Percentiles rank a stretch among this genome's conserved stretches.
Evolutionary conservation across 2,329 filamentous ascomycete species (phyloP).

Genomic region (Fusarium hostae): DNA sequence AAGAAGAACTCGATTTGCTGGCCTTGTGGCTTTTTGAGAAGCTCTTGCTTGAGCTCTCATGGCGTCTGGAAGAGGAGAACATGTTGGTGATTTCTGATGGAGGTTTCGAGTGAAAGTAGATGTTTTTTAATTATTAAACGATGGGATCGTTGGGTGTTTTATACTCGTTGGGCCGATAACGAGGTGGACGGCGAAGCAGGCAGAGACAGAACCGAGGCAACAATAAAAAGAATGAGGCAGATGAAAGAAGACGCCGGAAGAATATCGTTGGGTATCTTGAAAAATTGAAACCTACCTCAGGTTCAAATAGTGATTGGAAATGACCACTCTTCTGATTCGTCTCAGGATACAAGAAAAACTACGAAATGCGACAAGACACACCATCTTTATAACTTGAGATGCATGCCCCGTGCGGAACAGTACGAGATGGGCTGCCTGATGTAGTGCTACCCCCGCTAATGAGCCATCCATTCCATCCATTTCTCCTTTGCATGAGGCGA

Average conservation of each 20-base stretch:
- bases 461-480: slow-evolving; percentile 8
- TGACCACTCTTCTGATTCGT: slow-evolving; percentile 35
- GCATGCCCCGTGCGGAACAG: slow-evolving; percentile 38
- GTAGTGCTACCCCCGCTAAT: slow-evolving; percentile 34
- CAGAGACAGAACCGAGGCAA: slow-evolving; percentile 25
- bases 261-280: slow-evolving; percentile 17
- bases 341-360: slow-evolving; percentile 8
- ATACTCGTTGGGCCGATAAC: slow-evolving; percentile 21
- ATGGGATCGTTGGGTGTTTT: slow-evolving; percentile 15
- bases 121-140: slow-evolving; percentile 21
- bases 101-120: background rate
- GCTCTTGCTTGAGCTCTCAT: slow-evolving; percentile 60
- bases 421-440: slow-evolving; percentile 36
- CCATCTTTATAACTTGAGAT: slow-evolving; percentile 44
- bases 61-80: slow-evolving; percentile 60
- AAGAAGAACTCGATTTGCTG: slow-evolving; percentile 64
- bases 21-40: slow-evolving; percentile 64
- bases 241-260: slow-evolving; percentile 23
- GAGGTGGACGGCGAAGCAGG: slow-evolving; percentile 10
- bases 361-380: slow-evolving; percentile 13
- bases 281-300: slow-evolving; percentile 48
- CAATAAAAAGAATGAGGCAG: slow-evolving; percentile 27
- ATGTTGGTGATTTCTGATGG: slow-evolving; percentile 46
- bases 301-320: slow-evolving; percentile 37
- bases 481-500: slow-evolving; percentile 33